Evolutionary conservation across 306 rosid genomes (phyloP).

Genomic region (Casuarina glauca): DNA sequence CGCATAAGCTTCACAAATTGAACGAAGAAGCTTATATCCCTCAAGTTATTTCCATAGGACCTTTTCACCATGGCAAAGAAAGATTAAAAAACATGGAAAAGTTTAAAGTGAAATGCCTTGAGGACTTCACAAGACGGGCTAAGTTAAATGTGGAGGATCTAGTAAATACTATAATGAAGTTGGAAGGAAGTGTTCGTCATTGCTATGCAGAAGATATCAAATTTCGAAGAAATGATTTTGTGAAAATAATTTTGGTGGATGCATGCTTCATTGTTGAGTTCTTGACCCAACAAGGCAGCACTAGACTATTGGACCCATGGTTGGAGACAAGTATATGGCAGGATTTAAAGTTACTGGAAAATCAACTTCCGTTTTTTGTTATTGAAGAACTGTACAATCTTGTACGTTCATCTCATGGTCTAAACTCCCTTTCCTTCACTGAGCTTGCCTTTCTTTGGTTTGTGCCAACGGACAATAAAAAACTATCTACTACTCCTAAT

Average conservation of each 20-base stretch:
- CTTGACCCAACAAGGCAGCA: neutral
- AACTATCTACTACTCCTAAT: neutral
- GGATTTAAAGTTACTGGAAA: neutral
- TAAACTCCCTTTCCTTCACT: neutral
- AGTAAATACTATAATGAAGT: neutral
- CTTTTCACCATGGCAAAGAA: too few relatives aligned
- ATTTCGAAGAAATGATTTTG: neutral
- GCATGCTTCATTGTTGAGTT: constrained; percentile 5
- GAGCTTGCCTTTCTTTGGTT: neutral
- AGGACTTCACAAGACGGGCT: neutral
- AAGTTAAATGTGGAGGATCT: neutral
- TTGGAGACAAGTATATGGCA: neutral
- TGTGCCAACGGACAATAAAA: neutral
- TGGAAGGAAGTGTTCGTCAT: neutral
- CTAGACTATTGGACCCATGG: neutral
- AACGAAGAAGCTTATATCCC: neutral
- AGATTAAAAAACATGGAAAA: too few relatives aligned
- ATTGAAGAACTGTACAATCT: neutral
- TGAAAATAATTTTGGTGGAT: neutral
- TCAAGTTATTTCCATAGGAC: neutral
- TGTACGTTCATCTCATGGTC: neutral
- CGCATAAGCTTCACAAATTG: neutral
- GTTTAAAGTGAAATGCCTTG: too few relatives aligned
- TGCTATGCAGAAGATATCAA: constrained; percentile 2
- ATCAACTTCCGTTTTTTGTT: constrained; percentile 6